Base-by-base conservation (phyloP, 2,329 filamentous ascomycete genomes). In the Penicillium sp. region DNA sequence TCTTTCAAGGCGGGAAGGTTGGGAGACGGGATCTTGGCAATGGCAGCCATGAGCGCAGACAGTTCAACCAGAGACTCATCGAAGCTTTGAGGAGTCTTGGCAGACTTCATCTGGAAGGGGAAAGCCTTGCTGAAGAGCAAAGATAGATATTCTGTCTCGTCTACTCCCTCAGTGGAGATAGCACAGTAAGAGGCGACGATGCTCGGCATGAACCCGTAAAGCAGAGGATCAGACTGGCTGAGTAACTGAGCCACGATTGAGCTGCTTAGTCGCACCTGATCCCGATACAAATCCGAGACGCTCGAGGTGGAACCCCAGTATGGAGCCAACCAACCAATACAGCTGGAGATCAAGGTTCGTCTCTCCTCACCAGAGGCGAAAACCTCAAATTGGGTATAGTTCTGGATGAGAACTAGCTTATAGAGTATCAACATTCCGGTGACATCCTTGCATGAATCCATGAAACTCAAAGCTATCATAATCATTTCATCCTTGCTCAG, bases 391-490 rank as follows among this genome's bases (percentile, higher is more conserved):
- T 84, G 84, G 26, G 86, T 87, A 65, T 95, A 91, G 67, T 96
- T 93, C 66, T 95, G 85, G 61, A 98, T 90, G 34, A 98, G 76
- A 17, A 97, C 81, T 33, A 98, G 78, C 67, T 95, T 95, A 71
- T 95, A 95, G 32, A 97, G 72, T 7, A 95, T 79, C 46, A 98
- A 77, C 72, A 95, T 95, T 49, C 93, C 91, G 65, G 90, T 91
- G 42, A 94, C 90, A 26, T 82, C 75, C 3, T 83, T 81, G 70
- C 90, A 96, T 1, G 93, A 88, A 64, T 96, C 89, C 74, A 97
- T 85, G 63, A 97, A 95, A 69, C 91, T 88, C 54, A 94, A 87
- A 35, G 90, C 88, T 55, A 96, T 85, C 61, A 95, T 85, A 45
- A 96, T 74, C 40, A 96, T 91, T 65, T 97, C 91, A 60, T 89